Evolutionary conservation across 164 flowering plant genomes (phyloP).

Genomic region (Litsea cubeba): DNA sequence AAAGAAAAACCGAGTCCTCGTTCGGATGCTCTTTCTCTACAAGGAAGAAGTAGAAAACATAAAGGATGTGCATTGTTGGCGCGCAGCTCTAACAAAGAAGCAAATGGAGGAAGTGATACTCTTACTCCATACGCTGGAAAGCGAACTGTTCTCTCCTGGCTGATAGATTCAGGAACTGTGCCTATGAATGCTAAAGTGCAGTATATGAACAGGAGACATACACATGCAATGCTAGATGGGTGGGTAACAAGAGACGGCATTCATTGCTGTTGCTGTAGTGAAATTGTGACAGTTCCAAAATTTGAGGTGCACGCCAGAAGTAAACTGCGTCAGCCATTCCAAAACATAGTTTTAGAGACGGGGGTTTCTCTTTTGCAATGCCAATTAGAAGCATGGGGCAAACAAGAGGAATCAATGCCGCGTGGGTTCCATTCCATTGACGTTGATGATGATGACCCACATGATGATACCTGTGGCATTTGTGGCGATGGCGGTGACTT

Average conservation of each 20-base stretch:
- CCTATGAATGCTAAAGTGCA: constrained; percentile 65
- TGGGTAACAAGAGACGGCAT: constrained; percentile 92
- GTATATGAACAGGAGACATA: constrained; percentile 73
- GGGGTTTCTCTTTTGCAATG: constrained; percentile 82
- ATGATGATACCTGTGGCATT: constrained; percentile 95
- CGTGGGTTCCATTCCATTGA: constrained; percentile 49
- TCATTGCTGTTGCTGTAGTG: constrained; percentile 93
- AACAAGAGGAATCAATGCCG: constrained; percentile 44
- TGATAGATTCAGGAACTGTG: constrained; percentile 76
- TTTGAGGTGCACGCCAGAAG: constrained; percentile 98
- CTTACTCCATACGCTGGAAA: constrained; percentile 75
- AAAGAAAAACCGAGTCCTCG: constrained; percentile 15
- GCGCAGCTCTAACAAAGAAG: constrained; percentile 54
- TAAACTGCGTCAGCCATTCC: constrained; percentile 75
- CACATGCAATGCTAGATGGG: constrained; percentile 68
- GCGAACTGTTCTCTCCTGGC: constrained; percentile 81
- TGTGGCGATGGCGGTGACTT: constrained; percentile 99
- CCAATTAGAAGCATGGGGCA: constrained; percentile 83
- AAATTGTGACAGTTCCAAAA: constrained; percentile 71
- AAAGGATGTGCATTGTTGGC: constrained; percentile 72
- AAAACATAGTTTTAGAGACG: constrained; percentile 60
- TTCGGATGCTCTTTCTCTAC: constrained; percentile 22
- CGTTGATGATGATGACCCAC: constrained; percentile 73
- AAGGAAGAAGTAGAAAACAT: constrained; percentile 55
- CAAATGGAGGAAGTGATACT: constrained; percentile 47